Evolutionary conservation across 2,329 filamentous ascomycete species (phyloP).

Genomic region (Ophiostoma pallidulum): DNA sequence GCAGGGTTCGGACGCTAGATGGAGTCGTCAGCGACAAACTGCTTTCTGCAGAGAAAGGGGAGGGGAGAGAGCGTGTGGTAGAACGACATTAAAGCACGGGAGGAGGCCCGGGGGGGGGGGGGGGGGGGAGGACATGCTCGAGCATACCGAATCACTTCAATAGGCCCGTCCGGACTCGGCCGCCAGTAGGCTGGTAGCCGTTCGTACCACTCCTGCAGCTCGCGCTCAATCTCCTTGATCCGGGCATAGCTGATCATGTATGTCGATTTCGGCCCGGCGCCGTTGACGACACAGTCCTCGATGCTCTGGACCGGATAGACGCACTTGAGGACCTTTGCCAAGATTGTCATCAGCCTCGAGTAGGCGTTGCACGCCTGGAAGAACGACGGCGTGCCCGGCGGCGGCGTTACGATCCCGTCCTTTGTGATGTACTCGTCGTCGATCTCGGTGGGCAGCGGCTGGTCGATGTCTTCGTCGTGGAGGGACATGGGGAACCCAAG

Average conservation of each 20-base stretch:
- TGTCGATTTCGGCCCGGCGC: constrained; percentile 35
- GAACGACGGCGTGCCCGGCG: constrained; percentile 46
- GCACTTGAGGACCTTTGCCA: constrained; percentile 54
- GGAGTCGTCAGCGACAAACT: background rate
- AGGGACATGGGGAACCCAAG: constrained; percentile 57
- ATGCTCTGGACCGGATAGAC: constrained; percentile 55
- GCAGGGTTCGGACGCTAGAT: constrained; percentile 56
- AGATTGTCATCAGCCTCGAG: constrained; percentile 52
- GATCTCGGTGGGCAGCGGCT: constrained; percentile 53
- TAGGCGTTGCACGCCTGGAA: constrained; percentile 60
- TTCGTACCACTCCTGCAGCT: constrained; percentile 55
- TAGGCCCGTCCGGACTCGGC: constrained; percentile 66
- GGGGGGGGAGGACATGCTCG: too few species aligned
- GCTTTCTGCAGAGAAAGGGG: too few species aligned
- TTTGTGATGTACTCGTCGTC: constrained; percentile 59
- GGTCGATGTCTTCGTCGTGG: constrained; percentile 56
- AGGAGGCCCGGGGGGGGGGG: too few species aligned
- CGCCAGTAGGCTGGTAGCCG: constrained; percentile 65
- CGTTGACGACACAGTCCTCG: constrained; percentile 36
- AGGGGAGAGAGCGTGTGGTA: too few species aligned
- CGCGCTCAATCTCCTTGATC: constrained; percentile 55
- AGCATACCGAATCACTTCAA: constrained; percentile 65
- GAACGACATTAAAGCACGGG: too few species aligned
- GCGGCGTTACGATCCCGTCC: constrained; percentile 45
- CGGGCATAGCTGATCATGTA: constrained; percentile 55